Evolutionary conservation across 768 basidiomycete genomes (phyloP).

Genomic region (Lyophyllum atratum): DNA sequence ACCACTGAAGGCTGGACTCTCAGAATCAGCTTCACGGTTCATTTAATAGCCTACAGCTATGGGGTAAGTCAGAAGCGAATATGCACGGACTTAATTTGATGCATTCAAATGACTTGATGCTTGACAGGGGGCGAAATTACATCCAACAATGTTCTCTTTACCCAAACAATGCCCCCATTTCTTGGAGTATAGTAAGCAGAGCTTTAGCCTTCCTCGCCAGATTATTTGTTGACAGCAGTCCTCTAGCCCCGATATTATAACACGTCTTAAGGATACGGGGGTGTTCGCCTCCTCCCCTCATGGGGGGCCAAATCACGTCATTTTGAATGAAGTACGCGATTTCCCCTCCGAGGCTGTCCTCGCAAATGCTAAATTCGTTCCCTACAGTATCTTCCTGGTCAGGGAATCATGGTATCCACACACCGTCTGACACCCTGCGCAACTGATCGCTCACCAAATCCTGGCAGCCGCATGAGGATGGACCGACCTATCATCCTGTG

Average conservation of each 20-base stretch:
- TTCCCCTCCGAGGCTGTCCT: not conserved
- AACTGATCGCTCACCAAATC: not conserved
- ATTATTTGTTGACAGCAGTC: slow-evolving; percentile 4
- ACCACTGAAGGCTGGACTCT: not conserved
- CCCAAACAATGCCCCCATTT: slow-evolving; percentile 71
- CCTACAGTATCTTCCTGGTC: slow-evolving; percentile 76
- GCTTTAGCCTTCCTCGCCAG: not conserved
- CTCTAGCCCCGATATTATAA: slow-evolving; percentile 76
- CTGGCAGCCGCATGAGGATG: slow-evolving; percentile 87
- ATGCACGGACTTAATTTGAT: slow-evolving; percentile 1
- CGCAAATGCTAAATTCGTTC: slow-evolving; percentile 2
- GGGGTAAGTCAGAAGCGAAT: slow-evolving; percentile 49
- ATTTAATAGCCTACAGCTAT: slow-evolving; percentile 61
- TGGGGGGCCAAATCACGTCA: slow-evolving; percentile 80
- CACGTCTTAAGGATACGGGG: slow-evolving; percentile 64
- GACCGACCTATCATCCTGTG: slow-evolving; percentile 82
- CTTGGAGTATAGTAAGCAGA: slow-evolving; percentile 62
- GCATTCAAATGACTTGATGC: slow-evolving; percentile 3
- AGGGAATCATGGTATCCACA: slow-evolving; percentile 85
- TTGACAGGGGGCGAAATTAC: slow-evolving; percentile 72
- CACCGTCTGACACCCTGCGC: not conserved
- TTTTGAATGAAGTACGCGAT: slow-evolving; percentile 75
- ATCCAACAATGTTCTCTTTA: slow-evolving; percentile 65
- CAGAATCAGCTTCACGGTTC: not conserved
- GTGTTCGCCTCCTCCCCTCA: slow-evolving; percentile 67